A percentile compares a stretch with the other conserved stretches of the same genome.
Evolutionary conservation across 2,329 filamentous ascomycete genomes (phyloP).

Genomic region (Escovopsis sp.): DNA sequence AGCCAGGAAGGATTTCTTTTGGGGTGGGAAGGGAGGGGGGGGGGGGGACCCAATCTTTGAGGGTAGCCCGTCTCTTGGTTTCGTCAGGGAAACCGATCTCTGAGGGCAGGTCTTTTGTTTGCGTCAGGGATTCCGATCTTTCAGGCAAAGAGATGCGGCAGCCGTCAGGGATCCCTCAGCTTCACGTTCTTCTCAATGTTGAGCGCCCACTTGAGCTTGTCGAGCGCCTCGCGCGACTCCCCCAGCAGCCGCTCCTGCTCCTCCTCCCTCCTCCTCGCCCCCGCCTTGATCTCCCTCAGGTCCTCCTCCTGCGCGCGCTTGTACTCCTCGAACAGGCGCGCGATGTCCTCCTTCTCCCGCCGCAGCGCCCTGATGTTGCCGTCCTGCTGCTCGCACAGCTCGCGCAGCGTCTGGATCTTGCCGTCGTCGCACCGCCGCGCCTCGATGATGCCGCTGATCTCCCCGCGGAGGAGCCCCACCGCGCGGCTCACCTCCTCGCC

Average conservation of each 20-base stretch:
- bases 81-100: too few species aligned
- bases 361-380: constrained; percentile 46
- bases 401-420: constrained; percentile 47
- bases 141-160: too few species aligned
- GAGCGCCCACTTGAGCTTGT: constrained; percentile 60
- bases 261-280: constrained; percentile 40
- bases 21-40: too few species aligned
- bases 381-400: constrained; percentile 59
- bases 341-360: constrained; percentile 47
- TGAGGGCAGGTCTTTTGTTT: too few species aligned
- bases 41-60: too few species aligned
- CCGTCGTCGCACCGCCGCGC: constrained; percentile 45
- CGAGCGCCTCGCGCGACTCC: constrained; percentile 43
- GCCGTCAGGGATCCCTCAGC: background rate
- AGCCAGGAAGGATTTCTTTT: too few species aligned
- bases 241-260: constrained; percentile 44
- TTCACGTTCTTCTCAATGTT: constrained; percentile 47
- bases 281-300: constrained; percentile 42
- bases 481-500: constrained; percentile 43
- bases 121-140: too few species aligned
- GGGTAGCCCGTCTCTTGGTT: too few species aligned
- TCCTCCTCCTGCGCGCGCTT: constrained; percentile 47
- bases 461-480: constrained; percentile 31
- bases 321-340: constrained; percentile 45
- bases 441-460: constrained; percentile 38